phyloP scores from a whole-genome alignment of 1,284 basidiomycete genomes.

The Fomitopsis betulina region DNA sequence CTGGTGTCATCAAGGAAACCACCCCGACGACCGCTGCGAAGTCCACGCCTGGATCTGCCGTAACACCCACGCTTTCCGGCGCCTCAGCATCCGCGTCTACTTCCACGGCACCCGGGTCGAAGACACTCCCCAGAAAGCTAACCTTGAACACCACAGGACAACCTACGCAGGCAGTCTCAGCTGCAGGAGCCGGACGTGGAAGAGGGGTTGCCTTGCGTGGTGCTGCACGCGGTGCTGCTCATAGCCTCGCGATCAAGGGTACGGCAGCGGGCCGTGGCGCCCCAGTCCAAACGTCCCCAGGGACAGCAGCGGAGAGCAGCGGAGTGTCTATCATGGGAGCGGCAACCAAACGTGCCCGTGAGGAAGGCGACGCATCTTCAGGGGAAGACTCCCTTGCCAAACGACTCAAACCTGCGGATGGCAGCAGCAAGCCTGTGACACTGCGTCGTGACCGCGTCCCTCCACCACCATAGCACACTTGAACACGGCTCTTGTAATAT shows the following conservation, averaged over 20 bases:
- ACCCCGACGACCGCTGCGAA: neutral
- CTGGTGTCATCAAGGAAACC: constrained; percentile 36
- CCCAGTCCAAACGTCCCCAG: constrained; percentile 1
- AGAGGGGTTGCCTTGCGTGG: constrained; percentile 26
- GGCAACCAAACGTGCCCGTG: constrained; percentile 61
- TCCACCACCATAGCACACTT: constrained; percentile 16
- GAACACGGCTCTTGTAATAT: constrained; percentile 1
- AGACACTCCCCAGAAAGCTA: constrained; percentile 21
- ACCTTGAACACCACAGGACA: constrained; percentile 7
- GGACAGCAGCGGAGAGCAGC: constrained; percentile 18
- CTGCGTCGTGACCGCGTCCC: constrained; percentile 28
- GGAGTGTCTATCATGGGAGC: constrained; percentile 65
- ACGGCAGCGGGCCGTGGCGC: constrained; percentile 38
- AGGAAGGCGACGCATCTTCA: constrained; percentile 40
- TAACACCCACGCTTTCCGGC: constrained; percentile 10
- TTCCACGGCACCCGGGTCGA: constrained; percentile 16
- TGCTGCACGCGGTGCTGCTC: constrained; percentile 22
- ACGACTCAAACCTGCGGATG: constrained; percentile 56
- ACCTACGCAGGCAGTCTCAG: constrained; percentile 6
- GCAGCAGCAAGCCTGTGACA: constrained; percentile 23
- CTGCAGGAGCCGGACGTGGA: constrained; percentile 13
- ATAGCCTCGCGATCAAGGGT: constrained; percentile 33
- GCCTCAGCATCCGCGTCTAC: constrained; percentile 13
- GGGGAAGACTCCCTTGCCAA: constrained; percentile 65
- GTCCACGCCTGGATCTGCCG: neutral